These are phyloP conservation scores for Chaetomium sp. DNA, from an alignment of 2,329 filamentous ascomycete genomes.

Conservation along the genomic window DNA sequence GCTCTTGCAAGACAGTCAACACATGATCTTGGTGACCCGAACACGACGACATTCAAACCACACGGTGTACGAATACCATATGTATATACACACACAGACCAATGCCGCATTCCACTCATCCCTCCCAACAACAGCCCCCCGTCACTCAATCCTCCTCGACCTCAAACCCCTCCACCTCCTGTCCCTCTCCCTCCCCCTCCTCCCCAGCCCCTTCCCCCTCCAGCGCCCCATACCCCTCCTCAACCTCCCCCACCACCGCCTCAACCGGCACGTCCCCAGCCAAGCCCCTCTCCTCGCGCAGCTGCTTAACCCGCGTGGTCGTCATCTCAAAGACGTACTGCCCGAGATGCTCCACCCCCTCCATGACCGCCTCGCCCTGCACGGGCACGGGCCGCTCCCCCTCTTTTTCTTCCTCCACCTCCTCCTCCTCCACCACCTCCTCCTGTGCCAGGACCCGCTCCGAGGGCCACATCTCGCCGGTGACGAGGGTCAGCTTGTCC, in stretches of 20 bases:
- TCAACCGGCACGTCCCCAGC: constrained; percentile 36
- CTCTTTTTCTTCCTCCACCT: constrained; percentile 50
- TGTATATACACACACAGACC: background rate
- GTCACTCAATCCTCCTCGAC: constrained; percentile 35
- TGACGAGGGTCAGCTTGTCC: constrained; percentile 78
- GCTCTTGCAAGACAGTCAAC: constrained; percentile 8
- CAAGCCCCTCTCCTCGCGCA: constrained; percentile 46
- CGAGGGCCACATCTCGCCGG: constrained; percentile 83
- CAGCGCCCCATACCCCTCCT: constrained; percentile 36
- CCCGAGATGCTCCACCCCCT: constrained; percentile 88
- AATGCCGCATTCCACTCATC: background rate
- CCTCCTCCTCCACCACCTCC: constrained; percentile 32
- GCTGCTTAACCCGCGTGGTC: constrained; percentile 57
- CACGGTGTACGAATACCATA: background rate
- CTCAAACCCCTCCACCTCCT: constrained; percentile 36
- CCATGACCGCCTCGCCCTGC: constrained; percentile 71
- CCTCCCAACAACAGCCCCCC: background rate
- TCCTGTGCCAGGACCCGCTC: constrained; percentile 44
- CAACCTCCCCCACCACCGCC: constrained; percentile 33
- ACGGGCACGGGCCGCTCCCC: constrained; percentile 41
- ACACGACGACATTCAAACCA: background rate
- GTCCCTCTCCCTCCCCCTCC: constrained; percentile 34
- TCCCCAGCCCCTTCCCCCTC: constrained; percentile 32
- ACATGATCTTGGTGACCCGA: background rate
- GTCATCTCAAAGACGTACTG: constrained; percentile 99